phyloP scores from a whole-genome alignment of 192 early-diverging fungal species.

The Podila clonocystis region DNA sequence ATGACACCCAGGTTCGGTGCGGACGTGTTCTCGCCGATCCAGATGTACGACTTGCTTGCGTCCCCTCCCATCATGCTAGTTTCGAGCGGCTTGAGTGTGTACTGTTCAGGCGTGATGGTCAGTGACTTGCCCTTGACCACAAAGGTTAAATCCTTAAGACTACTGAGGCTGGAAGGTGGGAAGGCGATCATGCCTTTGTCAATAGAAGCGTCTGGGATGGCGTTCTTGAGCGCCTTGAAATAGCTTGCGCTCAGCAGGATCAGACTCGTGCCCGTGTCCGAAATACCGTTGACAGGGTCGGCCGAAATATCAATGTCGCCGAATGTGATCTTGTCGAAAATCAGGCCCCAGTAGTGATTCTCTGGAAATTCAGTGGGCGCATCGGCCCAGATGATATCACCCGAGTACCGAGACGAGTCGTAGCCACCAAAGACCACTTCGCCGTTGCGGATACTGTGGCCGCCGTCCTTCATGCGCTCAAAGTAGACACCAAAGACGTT shows the following conservation, averaged over 20 bases:
- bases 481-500: slow-evolving; percentile 39
- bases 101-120: slow-evolving; percentile 10
- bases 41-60: neutral
- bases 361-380: neutral
- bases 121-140: neutral
- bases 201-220: neutral
- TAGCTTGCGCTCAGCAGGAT: slow-evolving; percentile 8
- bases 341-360: slow-evolving; percentile 37
- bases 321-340: slow-evolving; percentile 10
- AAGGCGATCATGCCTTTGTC: slow-evolving; percentile 1
- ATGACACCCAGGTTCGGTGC: slow-evolving; percentile 12
- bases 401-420: slow-evolving; percentile 15
- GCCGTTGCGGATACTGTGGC: slow-evolving; percentile 10
- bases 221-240: neutral
- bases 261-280: slow-evolving; percentile 34
- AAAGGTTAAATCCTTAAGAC: slow-evolving; percentile 2
- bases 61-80: neutral
- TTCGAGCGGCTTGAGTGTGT: neutral
- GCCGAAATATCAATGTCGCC: neutral
- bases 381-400: slow-evolving; percentile 21
- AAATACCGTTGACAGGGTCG: neutral
- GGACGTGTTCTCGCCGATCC: neutral
- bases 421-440: slow-evolving; percentile 39
- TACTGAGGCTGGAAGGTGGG: neutral
- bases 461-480: slow-evolving; percentile 11